Conservation (phyloP, 2,329 filamentous ascomycete species). For the Xylaria sp. region DNA sequence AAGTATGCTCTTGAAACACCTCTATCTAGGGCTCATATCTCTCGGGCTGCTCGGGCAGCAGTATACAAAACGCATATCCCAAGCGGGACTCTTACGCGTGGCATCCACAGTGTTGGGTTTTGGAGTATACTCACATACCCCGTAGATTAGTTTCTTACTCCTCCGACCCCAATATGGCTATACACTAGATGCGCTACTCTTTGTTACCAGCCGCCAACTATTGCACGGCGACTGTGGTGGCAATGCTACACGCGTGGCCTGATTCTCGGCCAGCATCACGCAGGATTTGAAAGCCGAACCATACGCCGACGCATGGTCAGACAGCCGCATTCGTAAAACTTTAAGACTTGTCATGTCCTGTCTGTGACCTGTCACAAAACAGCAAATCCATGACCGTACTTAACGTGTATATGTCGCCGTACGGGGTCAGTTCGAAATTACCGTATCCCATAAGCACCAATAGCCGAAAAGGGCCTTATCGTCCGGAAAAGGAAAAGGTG, state of each 20-base stretch:
- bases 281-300: slow-evolving; percentile 14
- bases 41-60: background rate
- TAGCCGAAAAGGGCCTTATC: background rate
- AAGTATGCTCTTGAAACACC: background rate
- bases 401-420: background rate
- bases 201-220: background rate
- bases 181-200: background rate
- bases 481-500: background rate
- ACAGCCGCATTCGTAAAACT: slow-evolving; percentile 9
- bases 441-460: background rate
- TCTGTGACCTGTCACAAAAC: slow-evolving; percentile 16
- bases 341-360: slow-evolving; percentile 2
- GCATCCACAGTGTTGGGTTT: background rate
- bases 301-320: slow-evolving; percentile 19
- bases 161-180: background rate
- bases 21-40: background rate
- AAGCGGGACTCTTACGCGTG: background rate
- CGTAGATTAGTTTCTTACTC: background rate
- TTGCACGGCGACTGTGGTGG: slow-evolving; percentile 16
- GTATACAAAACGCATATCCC: no score
- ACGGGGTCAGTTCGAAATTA: background rate
- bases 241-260: slow-evolving; percentile 23
- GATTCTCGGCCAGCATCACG: slow-evolving; percentile 17
- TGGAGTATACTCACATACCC: background rate
- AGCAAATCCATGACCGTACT: background rate